A percentile compares a stretch with the other conserved stretches of the same genome.
phyloP scores from a whole-genome alignment of 495 filamentous ascomycete genomes.

The Staphylotrichum longicolle region DNA sequence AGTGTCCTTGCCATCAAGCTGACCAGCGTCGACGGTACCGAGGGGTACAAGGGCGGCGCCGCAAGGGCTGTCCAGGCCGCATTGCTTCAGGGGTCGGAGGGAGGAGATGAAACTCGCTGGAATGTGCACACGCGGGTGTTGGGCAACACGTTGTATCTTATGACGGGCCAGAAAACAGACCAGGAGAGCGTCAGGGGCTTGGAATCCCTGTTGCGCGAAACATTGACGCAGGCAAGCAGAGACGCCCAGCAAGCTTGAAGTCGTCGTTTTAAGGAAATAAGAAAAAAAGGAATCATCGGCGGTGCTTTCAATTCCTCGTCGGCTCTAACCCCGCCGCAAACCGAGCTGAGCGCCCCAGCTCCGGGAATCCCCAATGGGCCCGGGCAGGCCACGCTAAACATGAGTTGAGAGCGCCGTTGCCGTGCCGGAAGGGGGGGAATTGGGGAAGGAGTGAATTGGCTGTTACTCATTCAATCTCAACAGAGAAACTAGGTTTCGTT shows the following conservation, averaged over 20 bases:
- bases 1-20: slow-evolving; percentile 67
- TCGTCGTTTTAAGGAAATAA: too few species aligned
- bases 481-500: too few species aligned
- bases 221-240: neutral
- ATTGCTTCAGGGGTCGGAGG: slow-evolving; percentile 40
- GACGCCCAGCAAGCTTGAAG: too few species aligned
- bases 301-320: too few species aligned
- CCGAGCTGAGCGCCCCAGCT: neutral
- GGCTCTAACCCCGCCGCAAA: too few species aligned
- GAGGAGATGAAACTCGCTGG: slow-evolving; percentile 33
- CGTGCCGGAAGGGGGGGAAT: too few species aligned
- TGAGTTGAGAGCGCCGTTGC: too few species aligned
- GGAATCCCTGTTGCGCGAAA: neutral
- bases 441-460: too few species aligned
- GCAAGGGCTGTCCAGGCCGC: slow-evolving; percentile 58
- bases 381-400: neutral
- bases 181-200: slow-evolving; percentile 30
- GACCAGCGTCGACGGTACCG: slow-evolving; percentile 34
- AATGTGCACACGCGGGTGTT: slow-evolving; percentile 70
- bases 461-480: too few species aligned
- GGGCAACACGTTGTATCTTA: slow-evolving; percentile 74
- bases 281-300: too few species aligned
- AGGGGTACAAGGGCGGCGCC: slow-evolving; percentile 66
- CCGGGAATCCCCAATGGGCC: neutral
- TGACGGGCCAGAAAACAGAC: slow-evolving; percentile 64